A percentile compares a stretch with the other conserved stretches of the same genome.
phyloP scores from a whole-genome alignment of 345 rosid genomes.

The Citrus reticulata region DNA sequence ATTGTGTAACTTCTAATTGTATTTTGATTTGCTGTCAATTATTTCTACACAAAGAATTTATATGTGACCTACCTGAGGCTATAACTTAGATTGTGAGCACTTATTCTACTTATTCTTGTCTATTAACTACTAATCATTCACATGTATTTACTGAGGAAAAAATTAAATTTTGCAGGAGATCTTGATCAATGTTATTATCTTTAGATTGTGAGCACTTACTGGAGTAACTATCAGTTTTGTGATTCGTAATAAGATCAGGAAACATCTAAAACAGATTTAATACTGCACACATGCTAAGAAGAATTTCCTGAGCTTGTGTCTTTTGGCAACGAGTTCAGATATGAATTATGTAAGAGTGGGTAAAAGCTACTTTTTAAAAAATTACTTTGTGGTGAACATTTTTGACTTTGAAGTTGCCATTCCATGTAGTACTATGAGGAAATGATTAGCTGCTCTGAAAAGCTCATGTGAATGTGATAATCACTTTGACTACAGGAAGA shows the following conservation, averaged over 20 bases:
- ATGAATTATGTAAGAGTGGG: neutral
- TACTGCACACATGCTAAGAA: neutral
- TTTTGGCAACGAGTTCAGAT: neutral
- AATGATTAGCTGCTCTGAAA: neutral
- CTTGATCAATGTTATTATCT: neutral
- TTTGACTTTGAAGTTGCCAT: neutral
- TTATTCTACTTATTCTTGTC: too few species aligned
- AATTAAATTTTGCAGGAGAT: too few species aligned
- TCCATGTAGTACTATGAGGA: neutral
- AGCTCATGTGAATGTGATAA: neutral
- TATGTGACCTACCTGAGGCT: too few species aligned
- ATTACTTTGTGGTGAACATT: neutral
- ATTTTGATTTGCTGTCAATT: slow-evolving; percentile 14
- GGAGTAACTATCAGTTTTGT: too few species aligned
- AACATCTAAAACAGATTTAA: neutral
- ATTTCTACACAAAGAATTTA: neutral
- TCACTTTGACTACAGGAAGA: neutral
- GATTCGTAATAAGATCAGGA: neutral
- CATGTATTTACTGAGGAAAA: too few species aligned
- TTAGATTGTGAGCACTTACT: neutral
- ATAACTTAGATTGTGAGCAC: too few species aligned
- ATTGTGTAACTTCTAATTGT: slow-evolving; percentile 23
- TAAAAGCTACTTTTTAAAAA: neutral
- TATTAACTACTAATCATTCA: too few species aligned
- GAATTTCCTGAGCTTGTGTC: neutral